Conservation (phyloP, 1,139 yeast species). For the Candida neerlandica region DNA sequence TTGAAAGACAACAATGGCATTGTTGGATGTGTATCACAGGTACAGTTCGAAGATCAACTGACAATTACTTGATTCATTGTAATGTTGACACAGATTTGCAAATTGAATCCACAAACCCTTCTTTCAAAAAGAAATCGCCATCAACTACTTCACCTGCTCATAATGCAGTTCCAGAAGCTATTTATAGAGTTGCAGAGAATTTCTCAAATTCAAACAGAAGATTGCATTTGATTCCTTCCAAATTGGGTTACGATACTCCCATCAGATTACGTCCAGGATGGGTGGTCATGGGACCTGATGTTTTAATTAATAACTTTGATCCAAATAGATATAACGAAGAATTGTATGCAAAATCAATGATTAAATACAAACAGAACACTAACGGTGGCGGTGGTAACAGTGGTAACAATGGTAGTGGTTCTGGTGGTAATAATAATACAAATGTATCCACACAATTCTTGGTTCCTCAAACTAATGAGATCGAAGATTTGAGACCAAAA, state of each 20-base stretch:
- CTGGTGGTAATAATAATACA: conserved; percentile 6
- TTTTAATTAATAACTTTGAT: conserved; percentile 67
- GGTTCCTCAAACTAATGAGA: conserved; percentile 70
- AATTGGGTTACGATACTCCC: conserved; percentile 62
- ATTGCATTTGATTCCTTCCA: conserved; percentile 78
- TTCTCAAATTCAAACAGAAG: conserved; percentile 81
- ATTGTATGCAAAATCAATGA: conserved; percentile 33
- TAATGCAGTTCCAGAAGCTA: conserved; percentile 66
- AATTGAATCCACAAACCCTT: conserved; percentile 40
- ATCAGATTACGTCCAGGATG: conserved; percentile 82
- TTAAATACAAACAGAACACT: conserved; percentile 27
- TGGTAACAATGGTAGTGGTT: neutral
- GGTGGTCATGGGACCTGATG: conserved; percentile 89
- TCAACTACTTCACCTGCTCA: conserved; percentile 8
- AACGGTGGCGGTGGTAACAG: conserved; percentile 10
- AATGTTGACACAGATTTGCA: conserved; percentile 88
- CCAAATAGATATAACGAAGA: conserved; percentile 37
- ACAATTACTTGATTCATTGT: conserved; percentile 84
- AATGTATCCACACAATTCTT: conserved; percentile 32
- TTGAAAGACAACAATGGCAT: conserved; percentile 74
- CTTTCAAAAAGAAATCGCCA: conserved; percentile 1
- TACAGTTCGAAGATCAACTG: conserved; percentile 83
- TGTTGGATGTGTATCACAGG: conserved; percentile 98
- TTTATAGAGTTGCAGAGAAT: conserved; percentile 87
- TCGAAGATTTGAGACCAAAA: conserved; percentile 81